These are phyloP conservation scores for Athelia psychrophila DNA, from an alignment of 1,284 basidiomycete genomes.

Conservation along the genomic window DNA sequence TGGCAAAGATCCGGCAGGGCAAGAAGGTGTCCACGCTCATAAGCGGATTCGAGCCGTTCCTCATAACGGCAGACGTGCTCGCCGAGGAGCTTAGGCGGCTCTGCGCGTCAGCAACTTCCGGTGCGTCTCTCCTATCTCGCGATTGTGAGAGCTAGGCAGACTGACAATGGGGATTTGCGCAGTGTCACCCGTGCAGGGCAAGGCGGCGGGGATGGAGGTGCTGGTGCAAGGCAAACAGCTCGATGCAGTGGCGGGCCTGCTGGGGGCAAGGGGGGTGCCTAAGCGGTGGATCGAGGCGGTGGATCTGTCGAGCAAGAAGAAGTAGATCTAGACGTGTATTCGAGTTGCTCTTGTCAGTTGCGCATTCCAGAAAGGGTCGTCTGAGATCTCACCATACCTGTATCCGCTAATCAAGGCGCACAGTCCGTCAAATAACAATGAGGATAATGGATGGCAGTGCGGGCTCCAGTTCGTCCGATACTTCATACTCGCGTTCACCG, in stretches of 20 bases:
- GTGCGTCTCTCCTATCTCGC: slow-evolving; percentile 36
- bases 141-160: background rate
- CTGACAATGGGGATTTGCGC: background rate
- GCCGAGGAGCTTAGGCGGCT: slow-evolving; percentile 75
- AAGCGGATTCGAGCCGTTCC: slow-evolving; percentile 76
- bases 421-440: no score
- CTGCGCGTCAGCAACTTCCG: slow-evolving; percentile 78
- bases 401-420: no score
- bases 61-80: slow-evolving; percentile 65
- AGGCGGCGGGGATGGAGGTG: slow-evolving; percentile 59
- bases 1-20: slow-evolving; percentile 72
- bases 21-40: slow-evolving; percentile 76
- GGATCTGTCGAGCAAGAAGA: slow-evolving; percentile 44
- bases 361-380: no score
- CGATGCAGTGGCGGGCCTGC: slow-evolving; percentile 60
- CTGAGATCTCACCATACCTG: no score
- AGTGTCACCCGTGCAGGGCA: slow-evolving; percentile 60
- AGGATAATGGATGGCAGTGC: no score
- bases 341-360: no score
- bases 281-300: slow-evolving; percentile 71
- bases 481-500: no score
- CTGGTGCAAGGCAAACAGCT: slow-evolving; percentile 82
- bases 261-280: slow-evolving; percentile 70
- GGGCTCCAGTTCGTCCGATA: no score
- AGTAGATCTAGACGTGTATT: slow-evolving; percentile 7